Evolutionary conservation across 2,329 filamentous ascomycete species (phyloP), one percentile per base, ranked within the genome.

Genomic region (Neofusicoccum sp.): DNA sequence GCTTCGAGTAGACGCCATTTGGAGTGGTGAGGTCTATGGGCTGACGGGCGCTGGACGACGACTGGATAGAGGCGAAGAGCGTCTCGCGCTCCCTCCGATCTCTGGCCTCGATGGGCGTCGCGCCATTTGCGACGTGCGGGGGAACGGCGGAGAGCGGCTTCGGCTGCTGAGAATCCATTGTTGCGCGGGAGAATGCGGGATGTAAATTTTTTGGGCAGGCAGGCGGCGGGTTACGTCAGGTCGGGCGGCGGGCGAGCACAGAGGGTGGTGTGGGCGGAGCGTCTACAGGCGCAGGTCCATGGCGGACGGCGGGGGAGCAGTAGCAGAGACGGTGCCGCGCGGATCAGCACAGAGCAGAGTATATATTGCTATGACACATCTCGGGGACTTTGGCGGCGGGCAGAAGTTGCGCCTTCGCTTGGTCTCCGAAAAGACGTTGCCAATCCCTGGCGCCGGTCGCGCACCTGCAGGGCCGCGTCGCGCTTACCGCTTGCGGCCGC

Each of bases 41-140:
- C 58, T 78, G 75, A 64, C 76, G 77, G 28, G 76, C 74, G 33
- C 76, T 76, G 70, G 84, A 85, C 12, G 84, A 86, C 6, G 80
- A 80, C 65, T 82, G 75, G 62, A 88, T 87, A 26, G 85, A 83
- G 16, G 83, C 79, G 66, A 80, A 82, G 58, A 86, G 78, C 60
- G 75, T 82, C 58, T 87, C 83, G 33, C 84, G 76, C 68, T 87
- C 84, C 65, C 74, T 74, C 58, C 70, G 70, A 64, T 80, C 77
- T 63, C 80, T 77, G 44, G 76, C 77, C 68, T 81, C 75, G 14
- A 77, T 76, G 9, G 78, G 74, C 34, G 84, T 78, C 58, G 78
- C 80, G 57, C 82, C 84, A 70, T 86, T 86, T 51, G 82, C 67
- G 61, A 87, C 74, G 71, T 86, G 80, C 53, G 82, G 78, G 30